Evolutionary conservation across 2,329 filamentous ascomycete genomes (phyloP).

Genomic region (Bipolaris sorokiniana): DNA sequence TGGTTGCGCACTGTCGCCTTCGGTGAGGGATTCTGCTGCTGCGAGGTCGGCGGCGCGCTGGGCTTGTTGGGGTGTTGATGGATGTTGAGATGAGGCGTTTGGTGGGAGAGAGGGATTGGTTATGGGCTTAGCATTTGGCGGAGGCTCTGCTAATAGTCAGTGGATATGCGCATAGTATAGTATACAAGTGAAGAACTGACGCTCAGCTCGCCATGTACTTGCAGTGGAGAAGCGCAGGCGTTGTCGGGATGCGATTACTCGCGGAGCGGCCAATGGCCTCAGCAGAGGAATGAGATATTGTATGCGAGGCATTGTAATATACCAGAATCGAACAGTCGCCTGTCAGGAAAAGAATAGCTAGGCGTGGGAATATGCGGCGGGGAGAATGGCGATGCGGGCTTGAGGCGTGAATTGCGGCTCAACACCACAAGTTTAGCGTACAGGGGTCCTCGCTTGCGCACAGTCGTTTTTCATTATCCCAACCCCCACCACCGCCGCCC

Average conservation of each 20-base stretch:
- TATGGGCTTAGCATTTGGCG: constrained; percentile 39
- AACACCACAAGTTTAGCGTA: constrained; percentile 48
- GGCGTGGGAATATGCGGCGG: background rate
- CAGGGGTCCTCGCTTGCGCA: constrained; percentile 44
- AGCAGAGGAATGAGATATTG: constrained; percentile 49
- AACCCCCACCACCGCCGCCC: constrained; percentile 16
- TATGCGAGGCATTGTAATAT: constrained; percentile 42
- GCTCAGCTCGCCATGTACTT: constrained; percentile 33
- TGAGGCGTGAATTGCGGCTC: constrained; percentile 24
- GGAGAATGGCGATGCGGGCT: constrained; percentile 12
- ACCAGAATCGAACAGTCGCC: background rate
- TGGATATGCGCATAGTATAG: background rate
- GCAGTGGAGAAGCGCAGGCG: constrained; percentile 52
- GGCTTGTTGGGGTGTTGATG: constrained; percentile 41
- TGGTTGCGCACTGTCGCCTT: constrained; percentile 41
- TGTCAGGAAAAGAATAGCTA: background rate
- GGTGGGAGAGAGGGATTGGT: constrained; percentile 26
- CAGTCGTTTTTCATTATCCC: constrained; percentile 41
- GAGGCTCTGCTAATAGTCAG: constrained; percentile 14
- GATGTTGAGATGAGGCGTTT: constrained; percentile 31
- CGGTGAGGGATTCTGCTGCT: constrained; percentile 43
- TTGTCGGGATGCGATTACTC: constrained; percentile 44
- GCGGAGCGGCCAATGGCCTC: constrained; percentile 49
- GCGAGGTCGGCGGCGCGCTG: constrained; percentile 41
- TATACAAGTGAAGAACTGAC: constrained; percentile 21